phyloP scores from a whole-genome alignment of 2,329 filamentous ascomycete species.

The Pezicula neosporulosa region DNA sequence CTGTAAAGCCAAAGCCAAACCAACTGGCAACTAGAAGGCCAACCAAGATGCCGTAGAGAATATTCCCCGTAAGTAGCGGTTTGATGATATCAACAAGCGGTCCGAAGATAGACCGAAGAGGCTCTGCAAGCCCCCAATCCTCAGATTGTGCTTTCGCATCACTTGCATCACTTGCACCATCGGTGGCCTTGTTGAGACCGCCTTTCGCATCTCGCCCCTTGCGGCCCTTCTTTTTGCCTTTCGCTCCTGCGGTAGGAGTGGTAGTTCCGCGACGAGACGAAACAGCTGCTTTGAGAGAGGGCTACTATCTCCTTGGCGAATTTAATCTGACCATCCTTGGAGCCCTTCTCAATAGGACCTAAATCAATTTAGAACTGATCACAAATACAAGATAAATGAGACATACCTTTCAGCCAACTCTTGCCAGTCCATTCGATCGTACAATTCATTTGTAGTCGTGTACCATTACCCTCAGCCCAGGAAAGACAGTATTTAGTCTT shows the following conservation, averaged over 20 bases:
- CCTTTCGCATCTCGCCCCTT: slow-evolving; percentile 41
- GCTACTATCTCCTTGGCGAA: slow-evolving; percentile 81
- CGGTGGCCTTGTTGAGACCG: slow-evolving; percentile 33
- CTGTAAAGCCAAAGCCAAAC: slow-evolving; percentile 58
- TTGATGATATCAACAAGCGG: slow-evolving; percentile 67
- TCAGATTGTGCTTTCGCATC: slow-evolving; percentile 32
- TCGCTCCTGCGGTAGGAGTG: slow-evolving; percentile 45
- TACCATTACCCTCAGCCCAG: slow-evolving; percentile 85
- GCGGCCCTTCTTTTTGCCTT: slow-evolving; percentile 50
- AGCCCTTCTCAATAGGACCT: slow-evolving; percentile 96
- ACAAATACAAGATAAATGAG: neutral
- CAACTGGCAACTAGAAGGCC: slow-evolving; percentile 72
- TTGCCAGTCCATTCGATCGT: slow-evolving; percentile 95
- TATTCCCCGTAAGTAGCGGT: slow-evolving; percentile 71
- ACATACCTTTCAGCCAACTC: slow-evolving; percentile 91
- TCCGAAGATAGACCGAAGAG: slow-evolving; percentile 65
- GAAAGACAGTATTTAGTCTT: slow-evolving; percentile 95
- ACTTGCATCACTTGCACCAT: slow-evolving; percentile 26
- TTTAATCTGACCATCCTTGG: slow-evolving; percentile 80
- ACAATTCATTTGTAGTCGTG: slow-evolving; percentile 82
- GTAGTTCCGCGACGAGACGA: slow-evolving; percentile 56
- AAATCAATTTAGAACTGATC: slow-evolving; percentile 4
- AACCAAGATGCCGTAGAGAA: slow-evolving; percentile 71
- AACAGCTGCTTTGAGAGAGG: slow-evolving; percentile 67
- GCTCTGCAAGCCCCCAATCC: slow-evolving; percentile 80